Base-by-base conservation (phyloP, 1,139 yeast species). In the Trichomonascaceae sp. region DNA sequence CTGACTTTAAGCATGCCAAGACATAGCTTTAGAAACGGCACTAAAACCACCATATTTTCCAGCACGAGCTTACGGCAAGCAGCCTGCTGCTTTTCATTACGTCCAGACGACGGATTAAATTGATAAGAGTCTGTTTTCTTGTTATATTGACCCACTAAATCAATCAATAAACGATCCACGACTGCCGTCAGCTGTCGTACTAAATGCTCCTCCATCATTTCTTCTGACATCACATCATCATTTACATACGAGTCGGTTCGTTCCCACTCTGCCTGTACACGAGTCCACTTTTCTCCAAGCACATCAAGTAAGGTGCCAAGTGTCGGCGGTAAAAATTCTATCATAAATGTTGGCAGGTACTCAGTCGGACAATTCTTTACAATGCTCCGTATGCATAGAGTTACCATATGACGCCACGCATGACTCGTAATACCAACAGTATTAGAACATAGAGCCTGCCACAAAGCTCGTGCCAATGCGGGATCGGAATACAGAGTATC, bases 121-220 rank as follows among this genome's bases (percentile, higher is more conserved):
- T 32, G 32, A 54, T 50, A 9, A 53, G 49, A 7, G 55, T 55
- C 13, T 2, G 57, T 18, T 43, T 55, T 57, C 3, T 55, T 59
- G 7, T 65, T 67, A 8, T 58, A 54, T 67, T 90, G 97, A 10
- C 96, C 95, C 32, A 87, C 87, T 54, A 90, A 77, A 68, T 93
- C 99, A 74, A 93, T 88, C 61, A 93, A 71, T 64, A 91, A 77
- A 58, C 98, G 75, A 46, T 87, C 96, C n/a, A 88, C 90, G 6
- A 95, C 90, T 1, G 96, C 96, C 0, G 98, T 90, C 53, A 93
- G 78, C 69, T 93, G 98, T 59, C 99, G 77, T 59, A 93, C 75
- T 77, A 93, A 79, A 68, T 93, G 96, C 67, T 93, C 99, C 62
- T 93, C 98, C 87, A 93, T 86, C 95, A 93, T 93, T 67, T 93